Base-by-base conservation (phyloP, 345 rosid species). In the Tarenaya hassleriana region DNA sequence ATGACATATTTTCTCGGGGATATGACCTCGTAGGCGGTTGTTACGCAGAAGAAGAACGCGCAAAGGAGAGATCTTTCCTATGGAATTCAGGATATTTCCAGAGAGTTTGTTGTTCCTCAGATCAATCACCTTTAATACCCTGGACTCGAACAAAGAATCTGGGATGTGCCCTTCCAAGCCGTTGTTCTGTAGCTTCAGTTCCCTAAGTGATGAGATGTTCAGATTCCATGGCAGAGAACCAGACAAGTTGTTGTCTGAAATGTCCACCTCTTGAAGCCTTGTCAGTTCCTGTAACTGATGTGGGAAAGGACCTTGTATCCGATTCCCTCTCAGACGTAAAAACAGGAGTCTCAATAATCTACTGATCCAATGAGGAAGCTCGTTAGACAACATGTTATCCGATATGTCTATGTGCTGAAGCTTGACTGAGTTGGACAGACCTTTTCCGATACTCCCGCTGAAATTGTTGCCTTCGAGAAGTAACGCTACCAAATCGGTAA, bases 11-110 rank as follows among this genome's bases (percentile, higher is more conserved):
- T 20, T 41, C 37, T 55, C 75, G 1, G 88, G 68, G 61, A 86
- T 69, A 38, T 40, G 55, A 44, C 77, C 75, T 12, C 5, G 59
- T 37, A 86, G 69, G 44, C 58, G 64, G 56, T 86, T 86, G 0
- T 79, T 77, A 34, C 83, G 74, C 51, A 83, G 76, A 69, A 78
- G 81, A 34, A 86, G 84, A 53, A 75, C 73, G 55, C 75, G 72
- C 44, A 81, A 76, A 50, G 42, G 39, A 20, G 88, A 70, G 57
- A 73, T 72, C 32, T 75, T 71, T 4, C 73, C 84, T 18, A 78
- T 61, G 62, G 71, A 81, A 1, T 52, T 47, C 0, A 86, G 69
- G 33, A 79, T 47, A 43, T 4, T 27, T 9, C 83, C 92, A 0
- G 81, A 73, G 47, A 83, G 58, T 20, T 48, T 29, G 65, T 83